Evolutionary conservation across 352 stramenopile genomes (phyloP).

Genomic region (Blastocystis sp.): DNA sequence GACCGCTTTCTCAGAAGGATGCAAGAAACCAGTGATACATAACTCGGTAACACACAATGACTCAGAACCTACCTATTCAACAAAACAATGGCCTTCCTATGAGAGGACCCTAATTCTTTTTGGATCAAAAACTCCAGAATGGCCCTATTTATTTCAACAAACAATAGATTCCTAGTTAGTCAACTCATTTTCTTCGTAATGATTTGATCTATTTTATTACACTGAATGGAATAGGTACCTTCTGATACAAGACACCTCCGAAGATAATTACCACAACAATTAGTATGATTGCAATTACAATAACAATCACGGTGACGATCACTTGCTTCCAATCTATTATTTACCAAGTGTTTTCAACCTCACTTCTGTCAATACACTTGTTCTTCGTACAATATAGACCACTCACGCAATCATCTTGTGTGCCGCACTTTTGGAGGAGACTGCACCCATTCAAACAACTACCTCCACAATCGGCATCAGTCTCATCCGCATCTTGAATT

Average conservation of each 20-base stretch:
- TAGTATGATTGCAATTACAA: constrained; percentile 14
- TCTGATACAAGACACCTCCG: constrained; percentile 55
- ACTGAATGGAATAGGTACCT: background rate
- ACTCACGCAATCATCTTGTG: background rate
- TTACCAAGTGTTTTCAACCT: background rate
- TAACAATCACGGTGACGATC: background rate
- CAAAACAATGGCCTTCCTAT: background rate
- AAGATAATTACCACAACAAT: constrained; percentile 40
- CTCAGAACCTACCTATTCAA: background rate
- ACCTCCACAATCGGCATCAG: constrained; percentile 48
- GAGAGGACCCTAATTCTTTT: background rate
- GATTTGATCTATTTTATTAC: background rate
- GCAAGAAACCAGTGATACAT: constrained; percentile 46
- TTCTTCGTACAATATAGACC: constrained; percentile 48
- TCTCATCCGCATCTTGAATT: constrained; percentile 12
- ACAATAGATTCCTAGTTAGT: constrained; percentile 14
- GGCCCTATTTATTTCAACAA: constrained; percentile 40
- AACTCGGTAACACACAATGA: background rate
- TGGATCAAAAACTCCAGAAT: background rate
- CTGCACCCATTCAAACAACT: constrained; percentile 2
- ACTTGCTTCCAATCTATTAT: constrained; percentile 61
- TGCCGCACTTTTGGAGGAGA: background rate
- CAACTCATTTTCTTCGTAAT: background rate
- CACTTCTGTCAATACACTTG: constrained; percentile 62
- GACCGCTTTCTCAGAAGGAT: constrained; percentile 14